These are phyloP conservation scores for Mortierella sp. DNA, from an alignment of 371 early-diverging fungal genomes.

Conservation along the genomic window DNA sequence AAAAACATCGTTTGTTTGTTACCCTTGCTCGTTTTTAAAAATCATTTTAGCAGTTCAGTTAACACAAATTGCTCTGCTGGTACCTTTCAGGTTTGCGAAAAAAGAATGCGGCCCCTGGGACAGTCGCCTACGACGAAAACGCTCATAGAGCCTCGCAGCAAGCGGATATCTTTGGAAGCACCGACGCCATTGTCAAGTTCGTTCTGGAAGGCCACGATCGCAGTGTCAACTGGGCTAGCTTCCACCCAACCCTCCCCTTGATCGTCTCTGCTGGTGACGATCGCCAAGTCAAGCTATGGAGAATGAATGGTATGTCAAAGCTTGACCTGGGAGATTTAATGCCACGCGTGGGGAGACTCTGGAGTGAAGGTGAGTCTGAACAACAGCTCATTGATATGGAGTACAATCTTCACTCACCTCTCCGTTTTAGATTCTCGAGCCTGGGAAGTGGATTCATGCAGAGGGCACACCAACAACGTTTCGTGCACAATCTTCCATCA, in stretches of 20 bases:
- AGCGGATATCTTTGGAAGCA: slow-evolving; percentile 93
- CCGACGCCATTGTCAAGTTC: slow-evolving; percentile 97
- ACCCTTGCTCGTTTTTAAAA: background rate
- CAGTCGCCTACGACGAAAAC: slow-evolving; percentile 72
- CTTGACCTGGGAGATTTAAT: too few relatives aligned
- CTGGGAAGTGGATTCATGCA: slow-evolving; percentile 98
- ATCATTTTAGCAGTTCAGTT: too few relatives aligned
- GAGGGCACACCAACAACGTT: slow-evolving; percentile 99
- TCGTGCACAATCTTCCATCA: slow-evolving; percentile 95
- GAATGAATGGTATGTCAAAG: slow-evolving; percentile 86
- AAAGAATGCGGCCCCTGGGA: slow-evolving; percentile 77
- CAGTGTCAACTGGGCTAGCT: slow-evolving; percentile 98
- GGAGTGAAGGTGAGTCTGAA: too few relatives aligned
- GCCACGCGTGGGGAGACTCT: too few relatives aligned
- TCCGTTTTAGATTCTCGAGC: slow-evolving; percentile 86
- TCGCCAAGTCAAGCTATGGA: slow-evolving; percentile 98
- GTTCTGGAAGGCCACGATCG: slow-evolving; percentile 99
- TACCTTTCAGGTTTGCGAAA: slow-evolving; percentile 77
- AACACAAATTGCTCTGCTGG: slow-evolving; percentile 3
- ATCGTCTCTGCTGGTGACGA: slow-evolving; percentile 99
- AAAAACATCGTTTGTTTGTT: slow-evolving; percentile 3
- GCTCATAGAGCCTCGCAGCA: slow-evolving; percentile 69
- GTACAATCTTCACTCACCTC: too few relatives aligned
- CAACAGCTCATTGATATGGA: background rate
- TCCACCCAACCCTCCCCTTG: slow-evolving; percentile 94